phyloP scores from a whole-genome alignment of 768 basidiomycete genomes.

The Clitopilus hobsonii region DNA sequence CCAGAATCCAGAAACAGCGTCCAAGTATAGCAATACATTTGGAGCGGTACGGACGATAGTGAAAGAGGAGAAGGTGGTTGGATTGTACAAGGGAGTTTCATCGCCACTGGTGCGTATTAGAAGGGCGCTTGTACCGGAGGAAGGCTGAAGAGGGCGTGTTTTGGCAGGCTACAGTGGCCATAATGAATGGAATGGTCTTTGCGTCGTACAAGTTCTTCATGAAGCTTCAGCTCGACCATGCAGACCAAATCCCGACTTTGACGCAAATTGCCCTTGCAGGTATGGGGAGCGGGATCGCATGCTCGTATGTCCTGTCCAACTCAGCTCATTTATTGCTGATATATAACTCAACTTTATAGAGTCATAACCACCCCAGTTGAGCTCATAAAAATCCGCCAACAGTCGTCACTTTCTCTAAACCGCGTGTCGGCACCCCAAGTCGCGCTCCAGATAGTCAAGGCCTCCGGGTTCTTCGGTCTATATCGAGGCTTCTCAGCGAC shows the following conservation, averaged over 20 bases:
- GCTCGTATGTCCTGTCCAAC: slow-evolving; percentile 50
- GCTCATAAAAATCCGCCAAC: slow-evolving; percentile 83
- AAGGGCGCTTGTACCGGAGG: not conserved
- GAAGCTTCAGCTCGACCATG: slow-evolving; percentile 51
- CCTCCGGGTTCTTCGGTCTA: slow-evolving; percentile 58
- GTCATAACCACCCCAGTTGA: slow-evolving; percentile 81
- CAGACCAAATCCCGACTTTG: slow-evolving; percentile 53
- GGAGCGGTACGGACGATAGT: slow-evolving; percentile 65
- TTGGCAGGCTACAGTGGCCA: slow-evolving; percentile 57
- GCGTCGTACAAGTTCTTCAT: slow-evolving; percentile 80
- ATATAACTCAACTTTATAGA: slow-evolving; percentile 26
- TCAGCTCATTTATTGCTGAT: not conserved
- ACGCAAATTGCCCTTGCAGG: slow-evolving; percentile 76
- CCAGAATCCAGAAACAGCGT: slow-evolving; percentile 57
- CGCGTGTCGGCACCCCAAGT: slow-evolving; percentile 47
- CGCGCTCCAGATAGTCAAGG: slow-evolving; percentile 48
- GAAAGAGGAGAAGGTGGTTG: slow-evolving; percentile 61
- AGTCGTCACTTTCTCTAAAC: slow-evolving; percentile 38
- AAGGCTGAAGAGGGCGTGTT: no score
- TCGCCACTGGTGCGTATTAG: slow-evolving; percentile 69
- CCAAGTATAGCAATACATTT: slow-evolving; percentile 58
- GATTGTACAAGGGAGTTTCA: slow-evolving; percentile 71
- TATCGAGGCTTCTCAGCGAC: slow-evolving; percentile 78
- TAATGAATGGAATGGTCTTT: slow-evolving; percentile 86
- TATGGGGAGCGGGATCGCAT: slow-evolving; percentile 71